Base-by-base conservation (phyloP, 139 green algal genomes). In the Yamagishiella unicocca region DNA sequence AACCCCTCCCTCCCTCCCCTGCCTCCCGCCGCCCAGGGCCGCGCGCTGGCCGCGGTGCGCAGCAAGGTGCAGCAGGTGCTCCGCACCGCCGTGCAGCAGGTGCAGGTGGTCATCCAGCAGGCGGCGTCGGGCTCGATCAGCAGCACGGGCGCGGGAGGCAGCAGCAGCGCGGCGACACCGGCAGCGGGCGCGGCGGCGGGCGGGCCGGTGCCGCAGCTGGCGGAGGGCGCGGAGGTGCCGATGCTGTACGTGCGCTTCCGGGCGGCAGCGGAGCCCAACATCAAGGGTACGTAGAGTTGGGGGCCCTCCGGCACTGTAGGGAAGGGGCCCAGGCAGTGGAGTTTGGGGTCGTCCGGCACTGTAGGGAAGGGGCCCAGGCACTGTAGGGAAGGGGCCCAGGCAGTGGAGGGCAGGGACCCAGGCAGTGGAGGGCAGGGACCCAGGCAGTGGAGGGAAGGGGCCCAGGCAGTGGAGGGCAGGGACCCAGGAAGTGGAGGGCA, bases 181-280 rank as follows among this genome's bases (percentile, higher is more conserved):
- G 84, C 68, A n/a, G 81, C 58, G 53, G 54, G 22, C 35, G 62
- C 35, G 64, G 72, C 37, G 43, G 29, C 12, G 58, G n/a, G 14
- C n/a, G 31, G 67, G 45, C 38, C 40, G 42, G 58, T 82, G 35
- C 67, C 90, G 64, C 74, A 90, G 64, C 89, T 96, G 25, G 87
- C 93, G 4, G 96, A 98, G 85, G 95, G 94, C 2, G 88, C 93
- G 17, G 95, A 98, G 89, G 95, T 96, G 37, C 95, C 96, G 1
- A 93, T 99, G 90, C 92, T 99, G 83, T 98, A 99, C 86, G 97
- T 99, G 85, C 90, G 95, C 17, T 99, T 99, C 93, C 78, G 96
- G 29, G 96, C 97, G 31, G 95, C 95, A 17, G 94, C 96, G n/a
- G 96, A 98, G 92, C 93, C 94, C 29, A 91, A 84, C n/a, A 66